Evolutionary conservation across 2,329 filamentous ascomycete genomes (phyloP), one percentile per base, ranked within the genome.

Genomic region (Microcyclospora tardicrescens): DNA sequence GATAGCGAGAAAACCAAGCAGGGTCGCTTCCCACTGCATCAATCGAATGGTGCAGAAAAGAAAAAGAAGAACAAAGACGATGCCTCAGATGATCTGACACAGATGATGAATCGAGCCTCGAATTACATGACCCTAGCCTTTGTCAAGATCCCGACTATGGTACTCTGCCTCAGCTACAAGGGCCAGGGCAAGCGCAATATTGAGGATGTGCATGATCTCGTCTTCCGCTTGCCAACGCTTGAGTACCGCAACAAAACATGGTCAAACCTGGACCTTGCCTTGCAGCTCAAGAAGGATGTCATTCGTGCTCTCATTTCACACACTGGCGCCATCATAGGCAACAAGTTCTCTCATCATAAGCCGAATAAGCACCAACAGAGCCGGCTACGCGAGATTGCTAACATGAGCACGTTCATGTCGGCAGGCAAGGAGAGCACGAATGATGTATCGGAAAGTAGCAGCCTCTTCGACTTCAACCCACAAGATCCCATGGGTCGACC

Each of bases 241-340:
- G 91, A 98, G 59, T 96, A 94, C 65, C 78, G 85, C 46, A 98
- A 98, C 70, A 98, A 98, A 68, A 96, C 87, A 8, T 98, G 91
- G 91, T 95, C 86, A 6, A 98, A 96, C 58, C 73, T 98, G 6
- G 91, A 98, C 55, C 75, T 98, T 9, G 87, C 89, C 1, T 70
- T 96, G 35, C 82, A 86, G 11, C 71, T 98, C 38, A 96, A 98
- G 66, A 93, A 87, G 57, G 87, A 93, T 34, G 83, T 96, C 41
- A 84, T 94, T 56, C 84, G 86, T 55, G 89, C 91, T 0, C 71
- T 98, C 34, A 93, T 98, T 53, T 91, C 84, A 2, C 91, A 98
- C 56, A 87, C 89, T 0, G 91, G 91, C 28, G 86, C 91, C 41
- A 95, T 98, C 49, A 85, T 98, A 36, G 85, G 89, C 39, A 98